Evolutionary conservation across 2,329 filamentous ascomycete species (phyloP).

Genomic region (Tolypocladium amazonense): DNA sequence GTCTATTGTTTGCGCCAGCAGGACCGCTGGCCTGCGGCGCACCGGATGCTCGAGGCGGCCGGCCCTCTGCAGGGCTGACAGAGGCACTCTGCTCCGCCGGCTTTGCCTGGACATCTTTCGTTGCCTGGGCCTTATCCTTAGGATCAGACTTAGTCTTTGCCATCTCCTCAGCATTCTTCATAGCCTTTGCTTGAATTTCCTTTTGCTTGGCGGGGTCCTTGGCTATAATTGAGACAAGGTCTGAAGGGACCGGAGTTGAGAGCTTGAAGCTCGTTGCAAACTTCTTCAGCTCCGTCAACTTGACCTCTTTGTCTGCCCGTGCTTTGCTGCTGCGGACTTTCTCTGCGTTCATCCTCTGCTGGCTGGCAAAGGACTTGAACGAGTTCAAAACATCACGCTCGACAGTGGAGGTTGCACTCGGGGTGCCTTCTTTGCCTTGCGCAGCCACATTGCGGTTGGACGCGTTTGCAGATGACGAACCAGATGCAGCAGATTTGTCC

Average conservation of each 20-base stretch:
- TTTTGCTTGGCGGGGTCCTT: slow-evolving; percentile 95
- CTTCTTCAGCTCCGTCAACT: slow-evolving; percentile 88
- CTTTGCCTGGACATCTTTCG: slow-evolving; percentile 36
- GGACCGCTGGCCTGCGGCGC: slow-evolving; percentile 20
- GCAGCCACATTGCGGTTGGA: slow-evolving; percentile 29
- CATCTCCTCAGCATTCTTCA: slow-evolving; percentile 59
- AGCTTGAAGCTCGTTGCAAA: slow-evolving; percentile 94
- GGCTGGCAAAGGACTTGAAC: slow-evolving; percentile 54
- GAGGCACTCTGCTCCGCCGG: slow-evolving; percentile 12
- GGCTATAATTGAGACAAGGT: slow-evolving; percentile 88
- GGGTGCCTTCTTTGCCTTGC: slow-evolving; percentile 23
- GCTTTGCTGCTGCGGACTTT: slow-evolving; percentile 47
- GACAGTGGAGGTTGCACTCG: slow-evolving; percentile 43
- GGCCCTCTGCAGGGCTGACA: slow-evolving; percentile 13
- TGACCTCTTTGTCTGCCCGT: slow-evolving; percentile 75
- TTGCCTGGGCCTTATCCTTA: slow-evolving; percentile 29
- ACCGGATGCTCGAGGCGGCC: slow-evolving; percentile 21
- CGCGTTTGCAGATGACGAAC: slow-evolving; percentile 24
- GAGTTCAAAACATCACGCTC: slow-evolving; percentile 50
- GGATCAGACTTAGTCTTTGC: slow-evolving; percentile 42
- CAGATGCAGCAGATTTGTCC: slow-evolving; percentile 11
- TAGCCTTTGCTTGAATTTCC: slow-evolving; percentile 81
- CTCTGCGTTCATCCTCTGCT: slow-evolving; percentile 44
- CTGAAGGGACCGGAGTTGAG: slow-evolving; percentile 79
- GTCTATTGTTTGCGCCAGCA: slow-evolving; percentile 24